phyloP scores from a whole-genome alignment of 1,284 basidiomycete genomes.

The Hemileia vastatrix region DNA sequence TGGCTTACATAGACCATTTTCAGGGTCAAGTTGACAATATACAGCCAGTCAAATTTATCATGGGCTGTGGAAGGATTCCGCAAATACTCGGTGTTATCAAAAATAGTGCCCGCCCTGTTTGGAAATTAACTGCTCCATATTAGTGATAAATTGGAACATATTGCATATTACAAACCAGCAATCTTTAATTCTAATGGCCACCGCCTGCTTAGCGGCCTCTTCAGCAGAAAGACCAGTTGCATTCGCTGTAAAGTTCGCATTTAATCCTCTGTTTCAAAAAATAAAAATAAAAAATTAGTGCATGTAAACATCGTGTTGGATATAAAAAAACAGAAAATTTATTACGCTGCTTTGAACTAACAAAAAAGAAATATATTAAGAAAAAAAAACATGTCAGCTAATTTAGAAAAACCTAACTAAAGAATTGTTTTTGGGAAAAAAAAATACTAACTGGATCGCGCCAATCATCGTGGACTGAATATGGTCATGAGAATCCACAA shows the following conservation, averaged over 20 bases:
- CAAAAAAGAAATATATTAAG: neutral
- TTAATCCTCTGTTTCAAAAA: neutral
- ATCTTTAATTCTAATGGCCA: conserved; percentile 20
- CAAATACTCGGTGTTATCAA: conserved; percentile 19
- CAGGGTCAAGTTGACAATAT: conserved; percentile 72
- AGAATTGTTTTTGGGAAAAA: neutral
- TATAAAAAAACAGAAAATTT: neutral
- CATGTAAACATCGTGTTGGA: no score
- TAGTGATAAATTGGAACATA: no score
- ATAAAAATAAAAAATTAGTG: neutral
- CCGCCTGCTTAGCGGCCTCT: conserved; percentile 4
- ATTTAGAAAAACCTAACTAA: neutral
- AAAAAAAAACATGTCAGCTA: neutral
- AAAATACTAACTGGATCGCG: conserved; percentile 16
- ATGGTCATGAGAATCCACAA: neutral
- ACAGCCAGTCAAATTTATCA: conserved; percentile 33
- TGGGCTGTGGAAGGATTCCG: conserved; percentile 2
- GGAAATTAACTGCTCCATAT: neutral
- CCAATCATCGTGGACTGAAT: conserved; percentile 19
- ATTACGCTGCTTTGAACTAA: conserved; percentile 21
- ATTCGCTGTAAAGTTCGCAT: no score
- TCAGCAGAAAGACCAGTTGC: no score
- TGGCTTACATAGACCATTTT: conserved; percentile 75
- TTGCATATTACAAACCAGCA: conserved; percentile 20
- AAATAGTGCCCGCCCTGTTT: conserved; percentile 19